Percentiles rank a stretch among this genome's conserved stretches.
phyloP scores from a whole-genome alignment of 202 grass and related monocot genomes.

The Bolboschoenoplectus hybrid region DNA sequence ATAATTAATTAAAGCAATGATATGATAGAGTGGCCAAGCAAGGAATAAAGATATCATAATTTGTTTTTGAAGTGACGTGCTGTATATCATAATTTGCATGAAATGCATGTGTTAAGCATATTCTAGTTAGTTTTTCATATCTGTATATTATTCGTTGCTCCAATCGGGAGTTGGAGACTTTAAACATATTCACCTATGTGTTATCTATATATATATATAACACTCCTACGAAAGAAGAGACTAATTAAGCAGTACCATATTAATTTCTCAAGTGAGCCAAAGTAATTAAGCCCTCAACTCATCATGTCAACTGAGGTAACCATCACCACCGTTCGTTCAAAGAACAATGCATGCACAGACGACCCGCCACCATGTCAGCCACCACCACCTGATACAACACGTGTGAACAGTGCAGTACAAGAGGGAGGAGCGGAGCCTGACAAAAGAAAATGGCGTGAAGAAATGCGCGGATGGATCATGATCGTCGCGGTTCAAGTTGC shows the following conservation, averaged over 20 bases:
- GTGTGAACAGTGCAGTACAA: no score
- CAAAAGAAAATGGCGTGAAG: neutral
- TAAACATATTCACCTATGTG: neutral
- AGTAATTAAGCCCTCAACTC: neutral
- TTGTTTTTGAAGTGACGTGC: neutral
- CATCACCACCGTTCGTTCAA: neutral
- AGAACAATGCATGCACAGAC: no score
- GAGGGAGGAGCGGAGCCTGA: no score
- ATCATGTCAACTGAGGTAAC: neutral
- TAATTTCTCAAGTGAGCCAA: neutral
- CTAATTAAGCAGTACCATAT: no score
- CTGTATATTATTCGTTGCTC: no score
- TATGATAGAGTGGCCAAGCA: neutral
- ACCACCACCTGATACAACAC: no score
- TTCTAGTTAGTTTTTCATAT: neutral
- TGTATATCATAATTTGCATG: neutral
- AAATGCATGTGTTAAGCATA: neutral
- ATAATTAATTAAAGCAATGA: neutral
- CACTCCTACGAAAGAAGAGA: neutral
- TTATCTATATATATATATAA: neutral
- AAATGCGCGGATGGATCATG: slow-evolving; percentile 18
- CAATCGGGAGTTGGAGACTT: no score
- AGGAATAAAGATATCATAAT: neutral
- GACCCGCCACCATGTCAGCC: no score
- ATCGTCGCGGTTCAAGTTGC: slow-evolving; percentile 30